Evolutionary conservation across 2,329 filamentous ascomycete species (phyloP).

Genomic region (Colletotrichum lupini): DNA sequence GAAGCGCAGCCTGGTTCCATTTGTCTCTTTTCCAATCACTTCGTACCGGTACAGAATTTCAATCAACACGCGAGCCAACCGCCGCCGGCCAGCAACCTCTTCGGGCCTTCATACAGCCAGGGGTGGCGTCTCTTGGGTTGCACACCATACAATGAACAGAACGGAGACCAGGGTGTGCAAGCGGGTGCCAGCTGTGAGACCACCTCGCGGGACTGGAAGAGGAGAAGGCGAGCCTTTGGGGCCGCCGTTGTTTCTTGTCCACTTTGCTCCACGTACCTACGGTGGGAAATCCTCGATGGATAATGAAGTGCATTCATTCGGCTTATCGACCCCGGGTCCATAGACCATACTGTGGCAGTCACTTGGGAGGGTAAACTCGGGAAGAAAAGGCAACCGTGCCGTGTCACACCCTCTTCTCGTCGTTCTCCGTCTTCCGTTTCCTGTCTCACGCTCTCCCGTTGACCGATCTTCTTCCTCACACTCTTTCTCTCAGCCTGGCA

Average conservation of each 20-base stretch:
- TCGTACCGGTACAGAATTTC: constrained; percentile 27
- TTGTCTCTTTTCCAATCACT: not conserved
- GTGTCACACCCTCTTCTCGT: constrained; percentile 30
- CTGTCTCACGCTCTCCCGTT: constrained; percentile 8
- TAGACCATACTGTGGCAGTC: too few species aligned
- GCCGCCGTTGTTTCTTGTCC: constrained; percentile 9
- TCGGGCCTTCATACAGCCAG: constrained; percentile 30
- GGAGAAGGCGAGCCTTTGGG: not conserved
- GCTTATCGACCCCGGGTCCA: constrained; percentile 15
- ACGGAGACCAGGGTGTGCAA: not conserved
- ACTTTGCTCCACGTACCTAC: constrained; percentile 28
- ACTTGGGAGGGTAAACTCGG: constrained; percentile 17
- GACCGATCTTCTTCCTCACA: constrained; percentile 9
- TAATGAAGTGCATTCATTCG: constrained; percentile 11
- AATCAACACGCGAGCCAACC: constrained; percentile 22
- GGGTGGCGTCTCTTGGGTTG: constrained; percentile 17
- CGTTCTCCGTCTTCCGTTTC: constrained; percentile 16
- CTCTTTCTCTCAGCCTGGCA: constrained; percentile 15
- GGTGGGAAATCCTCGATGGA: constrained; percentile 14
- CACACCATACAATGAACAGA: not conserved
- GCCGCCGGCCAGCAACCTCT: constrained; percentile 6
- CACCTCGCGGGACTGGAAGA: not conserved
- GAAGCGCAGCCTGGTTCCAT: constrained; percentile 21
- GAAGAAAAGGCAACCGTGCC: constrained; percentile 19
- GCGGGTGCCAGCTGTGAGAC: constrained; percentile 6